Evolutionary conservation across 2,329 filamentous ascomycete genomes (phyloP).

Genomic region (Didymosphaeria variabile): DNA sequence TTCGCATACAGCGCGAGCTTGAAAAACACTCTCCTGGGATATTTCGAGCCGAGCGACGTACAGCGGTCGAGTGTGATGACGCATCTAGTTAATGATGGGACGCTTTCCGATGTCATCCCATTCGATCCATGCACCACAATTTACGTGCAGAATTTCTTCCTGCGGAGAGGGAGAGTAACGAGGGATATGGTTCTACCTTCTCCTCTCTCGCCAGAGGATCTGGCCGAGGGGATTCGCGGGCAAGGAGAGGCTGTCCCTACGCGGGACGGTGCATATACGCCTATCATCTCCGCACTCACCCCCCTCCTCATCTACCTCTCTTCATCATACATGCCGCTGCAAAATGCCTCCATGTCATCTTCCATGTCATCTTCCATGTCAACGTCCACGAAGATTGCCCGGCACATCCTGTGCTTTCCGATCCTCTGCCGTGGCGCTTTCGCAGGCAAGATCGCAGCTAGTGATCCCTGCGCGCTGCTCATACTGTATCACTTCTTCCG

Average conservation of each 20-base stretch:
- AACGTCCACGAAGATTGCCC: not conserved
- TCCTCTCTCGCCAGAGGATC: no score
- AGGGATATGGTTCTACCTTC: no score
- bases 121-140: not conserved
- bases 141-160: not conserved
- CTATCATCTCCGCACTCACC: not conserved
- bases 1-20: slow-evolving; percentile 1
- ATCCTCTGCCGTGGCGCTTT: not conserved
- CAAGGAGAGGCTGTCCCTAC: no score
- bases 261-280: not conserved
- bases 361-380: not conserved
- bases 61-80: not conserved
- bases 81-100: not conserved
- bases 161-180: no score
- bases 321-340: not conserved
- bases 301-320: not conserved
- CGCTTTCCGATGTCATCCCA: not conserved
- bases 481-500: slow-evolving; percentile 3
- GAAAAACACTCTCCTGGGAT: not conserved
- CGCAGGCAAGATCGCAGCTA: not conserved
- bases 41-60: not conserved
- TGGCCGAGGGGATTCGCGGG: no score
- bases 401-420: not conserved
- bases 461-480: not conserved
- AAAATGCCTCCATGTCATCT: not conserved